A percentile compares a stretch with the other conserved stretches of the same genome.
These are phyloP conservation scores for Triticum aestivum DNA, from an alignment of 176 grass and related monocot species.

Conservation along the genomic window DNA sequence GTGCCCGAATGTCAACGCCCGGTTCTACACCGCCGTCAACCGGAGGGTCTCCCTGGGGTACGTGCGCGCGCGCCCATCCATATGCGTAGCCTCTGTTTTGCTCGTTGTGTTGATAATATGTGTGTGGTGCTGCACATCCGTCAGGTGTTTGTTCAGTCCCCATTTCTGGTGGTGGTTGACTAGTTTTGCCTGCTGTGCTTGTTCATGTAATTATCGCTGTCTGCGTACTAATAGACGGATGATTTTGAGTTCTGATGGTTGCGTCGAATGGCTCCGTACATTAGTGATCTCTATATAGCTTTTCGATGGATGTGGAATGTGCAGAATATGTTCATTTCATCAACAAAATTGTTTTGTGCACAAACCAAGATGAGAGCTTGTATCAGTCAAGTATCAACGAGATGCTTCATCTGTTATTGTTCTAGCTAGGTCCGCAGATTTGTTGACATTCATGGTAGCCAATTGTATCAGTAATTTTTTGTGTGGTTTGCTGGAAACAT, in stretches of 20 bases:
- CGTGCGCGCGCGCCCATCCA: neutral
- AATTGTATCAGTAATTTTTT: neutral
- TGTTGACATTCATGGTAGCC: neutral
- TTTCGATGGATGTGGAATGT: neutral
- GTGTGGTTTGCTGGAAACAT: neutral
- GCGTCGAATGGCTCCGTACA: neutral
- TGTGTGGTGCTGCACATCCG: neutral
- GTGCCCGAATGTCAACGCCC: constrained; percentile 55
- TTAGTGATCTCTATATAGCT: neutral
- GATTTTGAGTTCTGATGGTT: neutral
- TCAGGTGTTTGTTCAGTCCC: neutral
- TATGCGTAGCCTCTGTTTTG: neutral
- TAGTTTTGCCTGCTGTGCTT: neutral
- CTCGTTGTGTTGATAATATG: neutral
- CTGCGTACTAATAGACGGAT: neutral
- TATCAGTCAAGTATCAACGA: neutral
- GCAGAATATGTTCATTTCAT: neutral
- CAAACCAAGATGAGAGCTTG: neutral
- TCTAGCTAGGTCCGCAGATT: neutral
- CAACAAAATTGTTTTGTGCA: neutral
- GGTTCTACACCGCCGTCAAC: constrained; percentile 55
- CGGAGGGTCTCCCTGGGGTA: constrained; percentile 68
- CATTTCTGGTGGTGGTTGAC: neutral
- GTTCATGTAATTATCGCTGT: neutral
- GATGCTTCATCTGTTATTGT: neutral